Conservation (phyloP, 2,329 filamentous ascomycete species). For the Torrubiellomyces zombiae region DNA sequence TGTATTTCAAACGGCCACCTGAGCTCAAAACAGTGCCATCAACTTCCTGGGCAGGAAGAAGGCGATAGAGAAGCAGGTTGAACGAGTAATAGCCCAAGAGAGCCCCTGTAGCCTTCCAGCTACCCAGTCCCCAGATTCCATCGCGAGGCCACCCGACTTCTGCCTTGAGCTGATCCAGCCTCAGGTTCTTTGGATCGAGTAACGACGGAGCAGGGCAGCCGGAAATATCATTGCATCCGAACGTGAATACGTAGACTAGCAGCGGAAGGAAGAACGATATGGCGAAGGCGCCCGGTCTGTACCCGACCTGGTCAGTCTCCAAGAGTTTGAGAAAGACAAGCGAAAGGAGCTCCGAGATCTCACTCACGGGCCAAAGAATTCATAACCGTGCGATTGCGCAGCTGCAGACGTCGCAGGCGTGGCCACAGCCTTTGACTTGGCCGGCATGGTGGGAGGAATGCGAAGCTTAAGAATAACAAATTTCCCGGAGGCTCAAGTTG, state of each 20-base stretch:
- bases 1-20: constrained; percentile 65
- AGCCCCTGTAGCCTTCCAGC: constrained; percentile 50
- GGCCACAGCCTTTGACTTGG: constrained; percentile 12
- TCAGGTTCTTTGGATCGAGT: constrained; percentile 54
- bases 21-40: constrained; percentile 54
- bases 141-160: constrained; percentile 68
- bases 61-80: constrained; percentile 55
- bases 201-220: constrained; percentile 80
- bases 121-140: constrained; percentile 55
- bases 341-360: too few relatives aligned
- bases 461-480: too few relatives aligned
- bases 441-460: constrained; percentile 13
- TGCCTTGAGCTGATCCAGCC: constrained; percentile 53
- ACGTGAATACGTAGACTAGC: constrained; percentile 62
- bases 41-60: constrained; percentile 57
- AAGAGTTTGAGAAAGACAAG: neutral
- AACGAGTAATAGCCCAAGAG: constrained; percentile 64
- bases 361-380: constrained; percentile 35
- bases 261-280: constrained; percentile 71
- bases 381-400: constrained; percentile 25
- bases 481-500: too few relatives aligned
- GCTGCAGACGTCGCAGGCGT: constrained; percentile 5
- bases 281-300: constrained; percentile 55
- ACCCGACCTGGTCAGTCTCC: neutral
- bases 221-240: constrained; percentile 81